Percentiles rank a stretch among this genome's conserved stretches.
Evolutionary conservation across 805 yeast species (phyloP).

Genomic region (Metschnikowia picachoensis): DNA sequence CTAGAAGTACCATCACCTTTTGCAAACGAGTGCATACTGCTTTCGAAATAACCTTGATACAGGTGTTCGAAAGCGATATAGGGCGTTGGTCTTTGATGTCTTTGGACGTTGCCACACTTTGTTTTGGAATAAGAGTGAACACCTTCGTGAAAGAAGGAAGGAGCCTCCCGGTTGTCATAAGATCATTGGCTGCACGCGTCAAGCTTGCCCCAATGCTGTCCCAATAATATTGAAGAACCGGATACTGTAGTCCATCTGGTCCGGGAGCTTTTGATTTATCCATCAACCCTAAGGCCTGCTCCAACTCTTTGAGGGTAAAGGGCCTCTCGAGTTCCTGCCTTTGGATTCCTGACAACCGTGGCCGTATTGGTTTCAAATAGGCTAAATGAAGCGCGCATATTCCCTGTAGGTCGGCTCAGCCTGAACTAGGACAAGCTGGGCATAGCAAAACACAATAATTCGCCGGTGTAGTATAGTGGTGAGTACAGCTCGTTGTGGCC

Average conservation of each 20-base stretch:
- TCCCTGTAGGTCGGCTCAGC: no score
- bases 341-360: no score
- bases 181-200: neutral
- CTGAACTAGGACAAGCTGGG: no score
- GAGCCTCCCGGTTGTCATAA: neutral
- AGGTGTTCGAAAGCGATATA: neutral
- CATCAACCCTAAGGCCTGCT: neutral
- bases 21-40: no score
- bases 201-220: neutral
- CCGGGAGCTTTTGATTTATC: neutral
- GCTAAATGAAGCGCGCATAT: no score
- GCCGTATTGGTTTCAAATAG: no score
- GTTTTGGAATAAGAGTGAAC: neutral
- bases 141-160: neutral
- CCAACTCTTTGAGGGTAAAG: neutral
- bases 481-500: conserved; percentile 49
- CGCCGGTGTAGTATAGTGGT: conserved; percentile 51
- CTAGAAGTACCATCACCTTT: no score
- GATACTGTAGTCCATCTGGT: neutral
- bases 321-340: neutral
- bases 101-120: neutral
- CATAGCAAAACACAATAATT: no score
- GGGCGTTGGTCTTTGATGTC: neutral
- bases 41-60: no score
- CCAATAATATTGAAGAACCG: neutral